A percentile compares a stretch with the other conserved stretches of the same genome.
Conservation (phyloP, 1,284 basidiomycete genomes). For the Ceratobasidium sp. region DNA sequence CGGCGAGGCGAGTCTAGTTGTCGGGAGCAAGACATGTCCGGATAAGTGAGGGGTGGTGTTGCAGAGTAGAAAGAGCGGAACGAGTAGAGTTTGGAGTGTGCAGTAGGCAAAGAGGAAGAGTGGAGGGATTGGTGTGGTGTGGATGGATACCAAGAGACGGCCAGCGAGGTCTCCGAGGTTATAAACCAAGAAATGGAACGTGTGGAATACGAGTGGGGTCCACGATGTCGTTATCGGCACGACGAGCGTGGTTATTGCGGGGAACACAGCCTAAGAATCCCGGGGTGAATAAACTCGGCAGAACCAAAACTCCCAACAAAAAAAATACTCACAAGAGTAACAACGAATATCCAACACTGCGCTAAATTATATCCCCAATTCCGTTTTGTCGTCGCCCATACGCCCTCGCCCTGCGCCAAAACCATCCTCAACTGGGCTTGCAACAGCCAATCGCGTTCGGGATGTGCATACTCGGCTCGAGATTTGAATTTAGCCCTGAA, state of each 20-base stretch:
- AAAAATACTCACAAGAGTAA: not conserved
- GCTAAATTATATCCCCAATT: constrained; percentile 12
- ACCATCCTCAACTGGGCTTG: constrained; percentile 9
- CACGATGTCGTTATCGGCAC: not conserved
- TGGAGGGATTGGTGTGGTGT: not conserved
- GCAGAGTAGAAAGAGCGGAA: constrained; percentile 14
- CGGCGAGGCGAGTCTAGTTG: not conserved
- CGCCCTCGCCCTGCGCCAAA: not conserved
- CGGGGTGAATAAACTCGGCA: not conserved
- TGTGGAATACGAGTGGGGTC: not conserved
- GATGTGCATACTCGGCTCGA: too few relatives aligned
- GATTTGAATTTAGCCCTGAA: constrained; percentile 1
- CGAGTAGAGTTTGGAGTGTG: not conserved
- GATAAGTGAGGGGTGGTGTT: not conserved
- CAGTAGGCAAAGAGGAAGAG: not conserved
- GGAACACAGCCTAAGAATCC: constrained; percentile 5
- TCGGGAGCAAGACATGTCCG: not conserved
- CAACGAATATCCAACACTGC: constrained; percentile 9
- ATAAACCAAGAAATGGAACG: not conserved
- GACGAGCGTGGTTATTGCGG: not conserved
- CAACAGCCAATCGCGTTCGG: constrained; percentile 1
- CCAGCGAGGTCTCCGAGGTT: constrained; percentile 6
- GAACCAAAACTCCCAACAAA: not conserved
- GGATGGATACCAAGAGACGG: not conserved
- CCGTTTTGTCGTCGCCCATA: constrained; percentile 7